These are phyloP conservation scores for rapeseed (Brassica napus) DNA, from an alignment of 345 rosid genomes.

Conservation along the genomic window DNA sequence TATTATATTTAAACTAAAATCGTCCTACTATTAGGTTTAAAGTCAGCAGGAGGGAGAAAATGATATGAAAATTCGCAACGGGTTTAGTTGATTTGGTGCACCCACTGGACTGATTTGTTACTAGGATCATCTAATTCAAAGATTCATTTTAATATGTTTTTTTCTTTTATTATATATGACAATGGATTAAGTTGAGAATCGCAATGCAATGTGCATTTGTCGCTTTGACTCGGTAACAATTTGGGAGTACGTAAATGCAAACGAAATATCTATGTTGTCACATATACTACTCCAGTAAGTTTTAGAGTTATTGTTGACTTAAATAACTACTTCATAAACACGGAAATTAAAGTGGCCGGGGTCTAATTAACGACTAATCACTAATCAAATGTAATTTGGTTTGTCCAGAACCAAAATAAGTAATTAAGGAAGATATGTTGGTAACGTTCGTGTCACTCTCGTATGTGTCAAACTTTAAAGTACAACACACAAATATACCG, in stretches of 20 bases:
- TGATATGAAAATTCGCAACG: background rate
- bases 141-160: slow-evolving; percentile 6
- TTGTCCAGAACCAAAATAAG: background rate
- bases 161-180: background rate
- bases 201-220: slow-evolving; percentile 5
- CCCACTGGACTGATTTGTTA: slow-evolving; percentile 37
- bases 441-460: background rate
- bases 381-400: background rate
- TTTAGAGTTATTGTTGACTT: background rate
- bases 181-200: slow-evolving; percentile 3
- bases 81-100: slow-evolving; percentile 43
- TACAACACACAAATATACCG: background rate
- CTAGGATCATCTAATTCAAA: slow-evolving; percentile 15
- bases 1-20: slow-evolving; percentile 14
- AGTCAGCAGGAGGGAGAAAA: slow-evolving; percentile 33
- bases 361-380: background rate
- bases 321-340: background rate
- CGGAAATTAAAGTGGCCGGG: background rate
- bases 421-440: background rate
- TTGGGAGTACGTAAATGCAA: background rate
- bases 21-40: slow-evolving; percentile 26
- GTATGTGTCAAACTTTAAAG: background rate
- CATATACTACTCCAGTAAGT: background rate
- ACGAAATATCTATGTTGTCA: background rate
- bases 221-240: background rate